Conservation (phyloP, 768 basidiomycete genomes). For the Epithele typhae region DNA sequence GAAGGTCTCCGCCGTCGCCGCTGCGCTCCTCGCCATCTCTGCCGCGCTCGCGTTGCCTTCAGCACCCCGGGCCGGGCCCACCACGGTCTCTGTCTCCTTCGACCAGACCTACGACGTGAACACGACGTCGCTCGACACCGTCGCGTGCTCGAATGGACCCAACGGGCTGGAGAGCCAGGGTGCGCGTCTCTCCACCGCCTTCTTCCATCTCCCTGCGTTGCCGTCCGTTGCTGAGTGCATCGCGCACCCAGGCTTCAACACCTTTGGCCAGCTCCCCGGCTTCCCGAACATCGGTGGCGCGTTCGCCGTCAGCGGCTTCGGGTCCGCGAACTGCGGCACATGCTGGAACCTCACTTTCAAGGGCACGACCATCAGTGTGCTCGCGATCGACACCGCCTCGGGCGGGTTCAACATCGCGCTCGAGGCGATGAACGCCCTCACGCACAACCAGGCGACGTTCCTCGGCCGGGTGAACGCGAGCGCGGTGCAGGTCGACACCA, state of each 20-base stretch:
- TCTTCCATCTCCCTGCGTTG: too few species aligned
- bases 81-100: conserved; percentile 27
- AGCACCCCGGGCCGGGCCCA: too few species aligned
- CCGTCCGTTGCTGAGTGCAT: background rate
- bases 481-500: conserved; percentile 18
- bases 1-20: too few species aligned
- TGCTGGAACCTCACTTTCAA: conserved; percentile 56
- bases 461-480: conserved; percentile 22
- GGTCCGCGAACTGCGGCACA: conserved; percentile 51
- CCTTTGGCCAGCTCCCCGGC: conserved; percentile 44
- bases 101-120: conserved; percentile 47
- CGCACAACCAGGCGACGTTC: conserved; percentile 14
- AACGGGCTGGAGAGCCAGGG: conserved; percentile 41
- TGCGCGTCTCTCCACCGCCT: too few species aligned
- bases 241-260: conserved; percentile 30
- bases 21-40: too few species aligned
- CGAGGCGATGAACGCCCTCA: conserved; percentile 24
- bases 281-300: conserved; percentile 59
- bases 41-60: too few species aligned
- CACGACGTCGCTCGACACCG: conserved; percentile 33
- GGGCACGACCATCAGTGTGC: conserved; percentile 38
- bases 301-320: conserved; percentile 44
- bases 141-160: conserved; percentile 48
- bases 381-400: conserved; percentile 46
- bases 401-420: conserved; percentile 33